Evolutionary conservation across 2,329 filamentous ascomycete species (phyloP).

Genomic region (Hypoxylon rubiginosum): DNA sequence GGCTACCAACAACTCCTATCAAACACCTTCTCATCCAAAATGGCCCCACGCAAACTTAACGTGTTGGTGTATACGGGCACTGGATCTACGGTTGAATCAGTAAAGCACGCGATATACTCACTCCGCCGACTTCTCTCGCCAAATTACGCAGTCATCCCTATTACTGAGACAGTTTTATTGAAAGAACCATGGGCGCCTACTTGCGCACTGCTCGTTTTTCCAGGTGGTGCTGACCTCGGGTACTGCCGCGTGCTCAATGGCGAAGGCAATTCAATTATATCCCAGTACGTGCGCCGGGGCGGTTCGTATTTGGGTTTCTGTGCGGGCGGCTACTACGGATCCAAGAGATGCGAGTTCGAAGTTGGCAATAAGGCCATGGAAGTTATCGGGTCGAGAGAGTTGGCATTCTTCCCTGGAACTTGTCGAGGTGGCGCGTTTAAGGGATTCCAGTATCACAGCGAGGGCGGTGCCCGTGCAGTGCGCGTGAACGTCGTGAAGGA

Average conservation of each 20-base stretch:
- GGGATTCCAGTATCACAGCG: constrained; percentile 92
- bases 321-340: constrained; percentile 93
- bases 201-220: constrained; percentile 90
- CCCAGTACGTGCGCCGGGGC: constrained; percentile 86
- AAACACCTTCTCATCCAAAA: constrained; percentile 50
- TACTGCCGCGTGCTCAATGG: constrained; percentile 93
- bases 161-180: constrained; percentile 82
- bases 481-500: constrained; percentile 74
- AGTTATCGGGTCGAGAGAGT: constrained; percentile 86
- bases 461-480: constrained; percentile 82
- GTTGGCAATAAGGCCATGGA: constrained; percentile 84
- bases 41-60: constrained; percentile 82
- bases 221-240: constrained; percentile 92
- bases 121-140: constrained; percentile 88
- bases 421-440: constrained; percentile 89
- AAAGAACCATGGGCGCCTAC: constrained; percentile 92
- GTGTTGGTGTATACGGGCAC: constrained; percentile 94
- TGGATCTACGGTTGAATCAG: constrained; percentile 88
- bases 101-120: constrained; percentile 89
- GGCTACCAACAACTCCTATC: constrained; percentile 7
- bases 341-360: constrained; percentile 88
- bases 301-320: constrained; percentile 93
- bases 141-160: constrained; percentile 91
- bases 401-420: constrained; percentile 88
- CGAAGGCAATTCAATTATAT: constrained; percentile 85